Base-by-base conservation (phyloP, 768 basidiomycete genomes). In the Psilocybe cubensis region DNA sequence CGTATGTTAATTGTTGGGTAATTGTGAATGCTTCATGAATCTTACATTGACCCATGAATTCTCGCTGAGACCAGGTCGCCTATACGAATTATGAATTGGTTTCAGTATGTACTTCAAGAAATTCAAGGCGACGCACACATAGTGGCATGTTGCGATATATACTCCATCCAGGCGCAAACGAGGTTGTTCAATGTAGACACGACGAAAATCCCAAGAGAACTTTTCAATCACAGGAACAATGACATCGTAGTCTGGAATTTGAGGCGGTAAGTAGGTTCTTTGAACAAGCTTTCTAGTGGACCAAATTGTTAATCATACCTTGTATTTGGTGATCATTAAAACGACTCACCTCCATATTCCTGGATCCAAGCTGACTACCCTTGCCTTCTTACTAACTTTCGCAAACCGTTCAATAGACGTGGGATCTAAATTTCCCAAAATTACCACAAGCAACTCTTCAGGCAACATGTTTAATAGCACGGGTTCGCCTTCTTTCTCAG, bases 91-190 rank as follows among this genome's bases (percentile, higher is more conserved):
- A 38, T 56, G 41, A 38, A 56, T 52, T 42, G 59, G 45, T 51
- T 49, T 24, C 23, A 17, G 43, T n/a, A 29, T 11, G 2, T 28
- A 41, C 50, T 53, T 47, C 21, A 18, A 50, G 29, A 47, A 56
- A 47, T 29, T 45, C n/a, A 18, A 43, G 35, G n/a, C 25, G 49
- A 71, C 85, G 59, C 70, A 91, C 91, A 88, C 76, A 63, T 92
- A 96, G 70, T 94, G 94, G 66, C 94, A 96, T 18, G 92, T 89
- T 20, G 92, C 88, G 50, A 97, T 95, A 69, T 96, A 96, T 9
- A 94, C 87, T 1, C 95, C 95, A 58, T 96, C 95, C 60, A 89
- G 69, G 35, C 95, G 85, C 46, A 96, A 70, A 45, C 95, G 83
- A 12, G 94, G 93, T 56, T 93, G 90, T 70, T 94, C 90, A 41